These are phyloP conservation scores for Malus hybrid DNA, from an alignment of 331 rosid genomes.

Conservation along the genomic window DNA sequence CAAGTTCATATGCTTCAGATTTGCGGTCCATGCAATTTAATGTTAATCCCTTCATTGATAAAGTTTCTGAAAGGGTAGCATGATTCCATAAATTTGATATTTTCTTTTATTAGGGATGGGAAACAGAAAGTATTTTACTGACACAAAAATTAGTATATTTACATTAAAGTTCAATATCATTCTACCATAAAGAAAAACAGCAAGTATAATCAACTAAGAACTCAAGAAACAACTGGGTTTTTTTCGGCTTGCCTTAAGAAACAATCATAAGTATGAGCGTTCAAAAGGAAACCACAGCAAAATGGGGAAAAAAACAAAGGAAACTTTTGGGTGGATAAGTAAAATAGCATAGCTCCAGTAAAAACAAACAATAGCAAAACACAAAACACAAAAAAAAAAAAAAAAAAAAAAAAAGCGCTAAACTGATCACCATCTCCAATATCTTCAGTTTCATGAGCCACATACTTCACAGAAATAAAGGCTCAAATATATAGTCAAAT, in stretches of 20 bases:
- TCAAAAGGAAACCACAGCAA: neutral
- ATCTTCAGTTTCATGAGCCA: neutral
- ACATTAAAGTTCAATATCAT: neutral
- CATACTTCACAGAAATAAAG: neutral
- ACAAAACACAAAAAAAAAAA: too few species aligned
- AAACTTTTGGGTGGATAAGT: neutral
- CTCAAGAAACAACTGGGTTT: neutral
- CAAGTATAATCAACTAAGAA: neutral
- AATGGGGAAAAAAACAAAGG: neutral
- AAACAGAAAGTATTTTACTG: neutral
- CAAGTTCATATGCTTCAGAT: constrained; percentile 97
- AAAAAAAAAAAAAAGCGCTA: neutral
- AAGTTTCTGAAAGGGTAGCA: constrained; percentile 59
- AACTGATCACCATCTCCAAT: neutral
- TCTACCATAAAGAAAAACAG: neutral
- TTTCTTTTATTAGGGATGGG: neutral
- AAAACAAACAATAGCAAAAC: neutral
- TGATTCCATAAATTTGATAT: neutral
- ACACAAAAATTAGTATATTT: neutral
- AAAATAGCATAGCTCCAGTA: neutral
- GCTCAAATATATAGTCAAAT: neutral
- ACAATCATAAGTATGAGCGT: neutral
- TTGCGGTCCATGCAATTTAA: constrained; percentile 98
- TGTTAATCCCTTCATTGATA: constrained; percentile 97
- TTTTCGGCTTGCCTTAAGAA: neutral